Percentiles rank a stretch among this genome's conserved stretches.
Evolutionary conservation across 108 stramenopile genomes (phyloP).

Genomic region (Halocafeteria seosinensis): DNA sequence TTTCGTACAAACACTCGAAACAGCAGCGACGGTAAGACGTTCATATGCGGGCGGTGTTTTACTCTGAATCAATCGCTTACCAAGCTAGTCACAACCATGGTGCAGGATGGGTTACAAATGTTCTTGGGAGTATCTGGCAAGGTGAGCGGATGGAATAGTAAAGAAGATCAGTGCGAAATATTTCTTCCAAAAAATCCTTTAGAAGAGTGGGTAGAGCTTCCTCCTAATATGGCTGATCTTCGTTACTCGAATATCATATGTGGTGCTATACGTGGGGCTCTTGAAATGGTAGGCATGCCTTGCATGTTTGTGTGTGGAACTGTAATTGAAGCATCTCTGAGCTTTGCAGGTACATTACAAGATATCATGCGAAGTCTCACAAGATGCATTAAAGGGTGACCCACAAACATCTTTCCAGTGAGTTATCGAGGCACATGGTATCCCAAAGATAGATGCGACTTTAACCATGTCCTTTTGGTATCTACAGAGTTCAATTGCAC

Average conservation of each 20-base stretch:
- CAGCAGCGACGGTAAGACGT: background rate
- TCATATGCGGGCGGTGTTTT: background rate
- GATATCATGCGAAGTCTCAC: no score
- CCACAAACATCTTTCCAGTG: background rate
- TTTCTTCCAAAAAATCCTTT: background rate
- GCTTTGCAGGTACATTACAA: no score
- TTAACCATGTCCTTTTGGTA: no score
- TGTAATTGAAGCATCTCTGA: no score
- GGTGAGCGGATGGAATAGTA: background rate
- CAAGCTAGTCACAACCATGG: background rate
- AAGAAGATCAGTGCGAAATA: background rate
- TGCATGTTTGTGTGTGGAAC: background rate
- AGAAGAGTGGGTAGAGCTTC: background rate
- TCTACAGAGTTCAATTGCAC: background rate
- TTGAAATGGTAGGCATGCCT: background rate
- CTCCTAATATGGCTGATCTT: background rate
- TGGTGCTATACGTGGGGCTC: background rate
- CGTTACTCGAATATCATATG: background rate
- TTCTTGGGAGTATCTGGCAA: background rate
- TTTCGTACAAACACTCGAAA: background rate
- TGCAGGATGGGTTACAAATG: background rate
- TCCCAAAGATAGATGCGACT: no score
- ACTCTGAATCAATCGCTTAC: background rate
- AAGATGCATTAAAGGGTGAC: background rate
- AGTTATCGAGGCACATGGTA: no score